Evolutionary conservation across 2,329 filamentous ascomycete genomes (phyloP), one percentile per base, ranked within the genome.

Genomic region (Pseudogymnoascus destructans): DNA sequence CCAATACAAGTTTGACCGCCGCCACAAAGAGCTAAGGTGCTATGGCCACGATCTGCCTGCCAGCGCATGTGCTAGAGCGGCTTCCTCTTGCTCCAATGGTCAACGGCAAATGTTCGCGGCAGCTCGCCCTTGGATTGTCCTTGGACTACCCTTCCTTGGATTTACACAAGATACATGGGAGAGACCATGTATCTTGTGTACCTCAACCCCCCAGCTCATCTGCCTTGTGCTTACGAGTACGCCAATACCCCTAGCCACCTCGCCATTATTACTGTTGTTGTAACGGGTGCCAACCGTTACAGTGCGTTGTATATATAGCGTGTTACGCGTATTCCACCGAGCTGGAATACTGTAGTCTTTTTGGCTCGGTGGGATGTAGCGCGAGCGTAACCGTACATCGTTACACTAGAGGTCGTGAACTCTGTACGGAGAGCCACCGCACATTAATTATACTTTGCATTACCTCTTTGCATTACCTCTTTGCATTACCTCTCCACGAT

Each of bases 51-150:
- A 42, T 42, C 38, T 42, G 38, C 38, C 38, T 42, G 19, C 38
- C 38, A 42, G 38, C 38, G 38, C 38, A 42, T 42, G 38, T 42
- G 38, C 38, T 42, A 42, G 38, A 42, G 38, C 38, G 38, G 38
- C 38, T 23, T 23, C 38, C 10, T 42, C 38, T 35, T 42, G 19
- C 10, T 13, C 38, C 38, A 42, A 23, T 42, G 17, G 38, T 9
- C 10, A 23, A 21, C 38, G 38, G 38, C 38, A 42, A 42, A 13
- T 42, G 19, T 23, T 42, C 38, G 10, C 38, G 38, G 38, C 23
- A 42, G 35, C 35, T 38, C n/a, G 33, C 33, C 33, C 33, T 36
- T 36, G 33, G 33, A 15, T 8, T 15, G 33, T n/a, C 33, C 33
- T 36, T 36, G n/a, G 33, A 40, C 4, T 11, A 10, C 19, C 19